Evolutionary conservation across 768 basidiomycete species (phyloP).

Genomic region (Dacryopinax primogenitus): DNA sequence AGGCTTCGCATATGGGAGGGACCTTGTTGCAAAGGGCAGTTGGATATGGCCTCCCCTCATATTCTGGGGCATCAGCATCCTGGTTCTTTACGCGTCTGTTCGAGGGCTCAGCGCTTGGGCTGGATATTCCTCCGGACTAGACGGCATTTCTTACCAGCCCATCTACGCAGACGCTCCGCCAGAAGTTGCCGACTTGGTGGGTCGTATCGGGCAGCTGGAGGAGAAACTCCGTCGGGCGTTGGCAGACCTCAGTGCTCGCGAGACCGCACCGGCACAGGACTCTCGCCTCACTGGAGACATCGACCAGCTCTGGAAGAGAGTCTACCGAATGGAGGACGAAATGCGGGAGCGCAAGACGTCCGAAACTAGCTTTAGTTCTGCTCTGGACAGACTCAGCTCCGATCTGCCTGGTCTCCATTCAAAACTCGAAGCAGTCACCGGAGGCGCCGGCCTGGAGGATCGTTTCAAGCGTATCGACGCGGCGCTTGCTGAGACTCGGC

Average conservation of each 20-base stretch:
- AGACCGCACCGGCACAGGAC: neutral
- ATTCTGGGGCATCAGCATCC: neutral
- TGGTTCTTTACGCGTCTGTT: neutral
- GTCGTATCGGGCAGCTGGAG: neutral
- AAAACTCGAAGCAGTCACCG: neutral
- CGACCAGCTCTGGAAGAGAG: slow-evolving; percentile 3
- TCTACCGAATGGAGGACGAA: slow-evolving; percentile 5
- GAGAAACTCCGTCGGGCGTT: neutral
- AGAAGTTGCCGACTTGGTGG: neutral
- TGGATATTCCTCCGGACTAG: neutral
- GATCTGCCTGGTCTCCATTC: neutral
- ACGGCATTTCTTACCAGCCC: neutral
- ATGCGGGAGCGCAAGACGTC: slow-evolving; percentile 1
- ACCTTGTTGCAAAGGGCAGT: neutral
- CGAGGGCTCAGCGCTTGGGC: neutral
- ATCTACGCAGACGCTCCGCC: neutral
- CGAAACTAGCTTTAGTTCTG: neutral
- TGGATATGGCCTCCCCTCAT: neutral
- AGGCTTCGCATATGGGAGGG: neutral
- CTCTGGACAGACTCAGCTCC: neutral
- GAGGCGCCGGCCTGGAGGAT: neutral
- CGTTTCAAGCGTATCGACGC: slow-evolving; percentile 2
- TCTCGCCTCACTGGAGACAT: neutral
- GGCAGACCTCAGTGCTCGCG: neutral
- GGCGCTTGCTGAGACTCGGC: neutral